These are phyloP conservation scores for Ogataea hybrid DNA, from an alignment of 1,139 yeast genomes.

Conservation along the genomic window DNA sequence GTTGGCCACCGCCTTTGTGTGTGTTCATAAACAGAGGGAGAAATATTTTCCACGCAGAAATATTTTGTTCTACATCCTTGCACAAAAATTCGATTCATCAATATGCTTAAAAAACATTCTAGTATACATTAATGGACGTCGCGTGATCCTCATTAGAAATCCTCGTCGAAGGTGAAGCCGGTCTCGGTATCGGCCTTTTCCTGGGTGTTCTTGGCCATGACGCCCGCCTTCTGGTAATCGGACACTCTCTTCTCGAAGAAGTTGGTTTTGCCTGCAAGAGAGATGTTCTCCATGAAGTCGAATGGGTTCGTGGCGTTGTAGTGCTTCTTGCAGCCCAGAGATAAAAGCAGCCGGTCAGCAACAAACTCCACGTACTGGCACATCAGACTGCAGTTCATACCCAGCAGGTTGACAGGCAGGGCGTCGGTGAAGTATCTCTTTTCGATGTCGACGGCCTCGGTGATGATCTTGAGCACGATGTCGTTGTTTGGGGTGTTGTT, in stretches of 20 bases:
- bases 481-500: conserved; percentile 79
- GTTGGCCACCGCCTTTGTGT: conserved; percentile 1
- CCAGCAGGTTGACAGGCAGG: conserved; percentile 84
- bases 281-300: conserved; percentile 97
- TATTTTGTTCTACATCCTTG: conserved; percentile 4
- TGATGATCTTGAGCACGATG: conserved; percentile 79
- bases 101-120: conserved; percentile 1
- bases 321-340: conserved; percentile 86
- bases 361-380: conserved; percentile 96
- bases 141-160: conserved; percentile 35
- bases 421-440: conserved; percentile 94
- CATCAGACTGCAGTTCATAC: conserved; percentile 92
- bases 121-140: conserved; percentile 13
- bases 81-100: not conserved
- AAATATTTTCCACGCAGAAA: conserved; percentile 6
- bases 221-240: conserved; percentile 99
- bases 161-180: conserved; percentile 51
- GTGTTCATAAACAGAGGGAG: conserved; percentile 5
- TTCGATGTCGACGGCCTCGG: conserved; percentile 95
- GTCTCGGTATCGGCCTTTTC: conserved; percentile 33
- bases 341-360: conserved; percentile 89
- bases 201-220: conserved; percentile 63
- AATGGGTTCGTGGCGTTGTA: conserved; percentile 92
- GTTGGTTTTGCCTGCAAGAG: conserved; percentile 97
- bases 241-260: conserved; percentile 99